Evolutionary conservation across 1,284 basidiomycete species (phyloP).

Genomic region (Fomes fomentarius): DNA sequence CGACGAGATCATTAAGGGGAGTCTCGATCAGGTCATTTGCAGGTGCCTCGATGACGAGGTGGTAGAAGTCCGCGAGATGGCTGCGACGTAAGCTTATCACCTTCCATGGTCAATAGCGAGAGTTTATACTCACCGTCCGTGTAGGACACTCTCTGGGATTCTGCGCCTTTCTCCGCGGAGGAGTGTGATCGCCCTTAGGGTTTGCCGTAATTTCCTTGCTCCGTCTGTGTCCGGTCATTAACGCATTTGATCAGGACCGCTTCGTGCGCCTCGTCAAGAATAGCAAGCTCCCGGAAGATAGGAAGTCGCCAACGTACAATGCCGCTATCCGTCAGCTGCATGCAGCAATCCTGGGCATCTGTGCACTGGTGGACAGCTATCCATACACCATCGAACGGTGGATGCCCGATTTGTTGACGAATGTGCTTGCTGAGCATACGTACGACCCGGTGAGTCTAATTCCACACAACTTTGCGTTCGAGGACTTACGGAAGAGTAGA

Average conservation of each 20-base stretch:
- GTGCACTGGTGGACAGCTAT: constrained; percentile 80
- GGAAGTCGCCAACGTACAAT: constrained; percentile 61
- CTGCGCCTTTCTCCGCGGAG: constrained; percentile 79
- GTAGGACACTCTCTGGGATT: constrained; percentile 78
- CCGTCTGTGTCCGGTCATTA: background rate
- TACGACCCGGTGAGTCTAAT: constrained; percentile 65
- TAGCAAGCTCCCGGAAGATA: constrained; percentile 56
- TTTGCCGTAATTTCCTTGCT: constrained; percentile 23
- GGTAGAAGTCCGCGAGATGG: constrained; percentile 78
- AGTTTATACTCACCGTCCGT: background rate
- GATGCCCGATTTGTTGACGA: constrained; percentile 78
- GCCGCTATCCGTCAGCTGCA: constrained; percentile 72
- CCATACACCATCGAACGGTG: constrained; percentile 87
- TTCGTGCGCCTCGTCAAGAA: constrained; percentile 69
- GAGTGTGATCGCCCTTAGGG: constrained; percentile 73
- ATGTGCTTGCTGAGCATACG: constrained; percentile 77
- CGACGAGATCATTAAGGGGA: too few species aligned
- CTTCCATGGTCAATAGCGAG: background rate
- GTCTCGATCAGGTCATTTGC: constrained; percentile 57
- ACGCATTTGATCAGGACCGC: constrained; percentile 49
- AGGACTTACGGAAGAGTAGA: constrained; percentile 38
- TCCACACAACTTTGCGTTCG: background rate
- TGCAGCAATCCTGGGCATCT: constrained; percentile 79
- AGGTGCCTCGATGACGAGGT: constrained; percentile 74
- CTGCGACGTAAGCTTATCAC: constrained; percentile 60